Evolutionary conservation across 495 filamentous ascomycete genomes (phyloP), one percentile per base, ranked within the genome.

Genomic region (Hyaloscypha bicolor): DNA sequence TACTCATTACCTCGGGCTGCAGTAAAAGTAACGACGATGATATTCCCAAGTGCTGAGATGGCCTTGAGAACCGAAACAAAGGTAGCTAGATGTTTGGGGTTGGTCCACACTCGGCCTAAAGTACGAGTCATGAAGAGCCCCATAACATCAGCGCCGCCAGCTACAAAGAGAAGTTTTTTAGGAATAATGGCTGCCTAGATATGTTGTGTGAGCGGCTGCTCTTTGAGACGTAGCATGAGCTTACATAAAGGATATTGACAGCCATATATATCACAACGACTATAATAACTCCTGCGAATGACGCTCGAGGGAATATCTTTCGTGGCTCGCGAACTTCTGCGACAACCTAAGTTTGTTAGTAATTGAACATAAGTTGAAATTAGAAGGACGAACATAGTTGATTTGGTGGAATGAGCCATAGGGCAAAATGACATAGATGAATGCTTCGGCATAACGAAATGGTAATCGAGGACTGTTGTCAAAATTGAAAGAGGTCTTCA

Each of bases 401-500:
- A 61, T 55, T 35, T 66, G 64, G 60, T 66, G 64, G 35, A 66
- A 66, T n/a, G n/a, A 8, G 33, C 57, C 6, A 60, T 61, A 55
- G 64, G 30, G n/a, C n/a, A 45, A 60, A 22, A 66, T 29, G 31
- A 66, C 51, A 48, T 52, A 66, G 9, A 59, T 30, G 48, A 66
- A 66, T 16, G 64, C 64, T 29, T 66, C 64, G 2, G 56, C 64
- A 60, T 61, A 66, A 2, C 45, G 51, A 56, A 57, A 64, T 3
- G 62, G 62, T 21, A 58, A 30, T 6, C 35, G 4, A 58, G 65
- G 63, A 51, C 37, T 19, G 2, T 35, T 2, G 51, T 53, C n/a
- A 78, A 67, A 55, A 69, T 69, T 37, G 4, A 82, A 37, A 6
- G 80, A 73, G 3, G 76, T 72, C n/a, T 75, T 65, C 6, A 73